Percentiles rank a stretch among this genome's conserved stretches.
phyloP scores from a whole-genome alignment of 2,329 filamentous ascomycete genomes.

The Epichloe typhina region DNA sequence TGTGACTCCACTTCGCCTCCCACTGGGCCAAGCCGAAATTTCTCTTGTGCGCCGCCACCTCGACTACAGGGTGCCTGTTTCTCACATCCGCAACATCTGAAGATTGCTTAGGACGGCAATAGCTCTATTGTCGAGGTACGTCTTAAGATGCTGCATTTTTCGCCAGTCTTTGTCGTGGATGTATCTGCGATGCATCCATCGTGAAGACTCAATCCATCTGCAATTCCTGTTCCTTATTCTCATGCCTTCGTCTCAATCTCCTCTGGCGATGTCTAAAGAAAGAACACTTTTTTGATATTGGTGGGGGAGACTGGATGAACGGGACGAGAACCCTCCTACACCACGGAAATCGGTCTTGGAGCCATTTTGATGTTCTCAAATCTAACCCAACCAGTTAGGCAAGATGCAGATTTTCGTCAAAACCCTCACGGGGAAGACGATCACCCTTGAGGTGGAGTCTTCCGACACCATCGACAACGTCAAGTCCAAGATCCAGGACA shows the following conservation, averaged over 20 bases:
- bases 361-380: slow-evolving; percentile 4
- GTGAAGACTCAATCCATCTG: slow-evolving; percentile 16
- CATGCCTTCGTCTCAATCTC: slow-evolving; percentile 8
- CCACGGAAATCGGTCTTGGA: not conserved
- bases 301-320: not conserved
- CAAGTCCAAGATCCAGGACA: slow-evolving; percentile 97
- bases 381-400: slow-evolving; percentile 39
- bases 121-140: slow-evolving; percentile 48
- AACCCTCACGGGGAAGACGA: slow-evolving; percentile 98
- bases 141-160: slow-evolving; percentile 36
- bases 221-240: slow-evolving; percentile 4
- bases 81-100: slow-evolving; percentile 35
- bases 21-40: slow-evolving; percentile 13
- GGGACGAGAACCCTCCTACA: not conserved
- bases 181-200: slow-evolving; percentile 16
- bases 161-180: slow-evolving; percentile 14
- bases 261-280: not conserved
- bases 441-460: slow-evolving; percentile 99
- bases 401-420: slow-evolving; percentile 70
- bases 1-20: slow-evolving; percentile 9
- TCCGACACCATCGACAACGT: slow-evolving; percentile 99
- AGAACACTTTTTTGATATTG: not conserved
- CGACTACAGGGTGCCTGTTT: slow-evolving; percentile 10
- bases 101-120: slow-evolving; percentile 52
- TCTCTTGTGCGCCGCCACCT: slow-evolving; percentile 17